These are phyloP conservation scores for Cucurbita pepo DNA, from an alignment of 306 rosid species.

Conservation along the genomic window DNA sequence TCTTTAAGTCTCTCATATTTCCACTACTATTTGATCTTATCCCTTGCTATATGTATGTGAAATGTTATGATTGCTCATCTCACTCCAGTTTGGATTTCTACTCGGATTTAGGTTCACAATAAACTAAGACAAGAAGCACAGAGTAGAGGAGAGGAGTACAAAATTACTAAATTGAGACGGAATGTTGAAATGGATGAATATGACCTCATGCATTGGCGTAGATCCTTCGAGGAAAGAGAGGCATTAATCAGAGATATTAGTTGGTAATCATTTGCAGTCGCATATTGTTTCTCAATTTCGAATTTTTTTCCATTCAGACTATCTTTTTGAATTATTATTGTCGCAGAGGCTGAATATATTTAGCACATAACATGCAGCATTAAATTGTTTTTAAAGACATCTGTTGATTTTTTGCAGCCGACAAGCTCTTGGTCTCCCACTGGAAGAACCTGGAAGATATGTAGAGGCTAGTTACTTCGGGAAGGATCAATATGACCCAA, in stretches of 20 bases:
- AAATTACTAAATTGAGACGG: constrained; percentile 51
- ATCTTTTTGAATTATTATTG: neutral
- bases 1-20: neutral
- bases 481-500: constrained; percentile 62
- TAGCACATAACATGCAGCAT: neutral
- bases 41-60: neutral
- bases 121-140: constrained; percentile 43
- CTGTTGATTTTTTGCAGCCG: constrained; percentile 34
- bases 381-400: neutral
- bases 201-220: constrained; percentile 78
- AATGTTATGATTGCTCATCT: neutral
- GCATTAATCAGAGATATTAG: constrained; percentile 84
- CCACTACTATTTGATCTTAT: neutral
- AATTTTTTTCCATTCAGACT: neutral
- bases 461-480: constrained; percentile 61
- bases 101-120: constrained; percentile 31
- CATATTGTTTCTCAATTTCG: neutral
- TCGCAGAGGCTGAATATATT: neutral
- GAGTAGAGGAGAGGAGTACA: constrained; percentile 67
- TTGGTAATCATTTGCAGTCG: constrained; percentile 35
- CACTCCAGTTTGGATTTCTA: neutral
- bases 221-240: constrained; percentile 90
- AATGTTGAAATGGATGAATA: constrained; percentile 91
- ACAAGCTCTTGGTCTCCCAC: constrained; percentile 61
- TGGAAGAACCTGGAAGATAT: constrained; percentile 94